Conservation (phyloP, 768 basidiomycete species). For the button mushroom (Agaricus bisporus) region DNA sequence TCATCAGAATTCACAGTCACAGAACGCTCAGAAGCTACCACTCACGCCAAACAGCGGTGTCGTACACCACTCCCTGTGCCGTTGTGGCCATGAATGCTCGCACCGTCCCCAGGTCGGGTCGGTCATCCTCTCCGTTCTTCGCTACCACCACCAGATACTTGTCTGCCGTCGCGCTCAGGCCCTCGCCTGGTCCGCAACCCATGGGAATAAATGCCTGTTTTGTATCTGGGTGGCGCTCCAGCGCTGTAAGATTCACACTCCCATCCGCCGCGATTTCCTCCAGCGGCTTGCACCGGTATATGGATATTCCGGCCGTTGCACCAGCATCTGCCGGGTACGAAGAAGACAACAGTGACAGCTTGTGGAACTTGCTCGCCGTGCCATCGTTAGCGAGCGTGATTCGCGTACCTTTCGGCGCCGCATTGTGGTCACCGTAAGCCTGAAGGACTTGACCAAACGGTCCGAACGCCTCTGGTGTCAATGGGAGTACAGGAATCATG, state of each 20-base stretch:
- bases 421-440: slow-evolving; percentile 64
- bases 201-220: slow-evolving; percentile 95
- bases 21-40: slow-evolving; percentile 15
- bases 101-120: slow-evolving; percentile 68
- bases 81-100: slow-evolving; percentile 79
- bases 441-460: slow-evolving; percentile 91
- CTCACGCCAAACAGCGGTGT: slow-evolving; percentile 87
- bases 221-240: slow-evolving; percentile 87
- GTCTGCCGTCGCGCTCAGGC: slow-evolving; percentile 40
- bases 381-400: slow-evolving; percentile 85
- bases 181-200: slow-evolving; percentile 54
- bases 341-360: slow-evolving; percentile 64
- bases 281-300: slow-evolving; percentile 71
- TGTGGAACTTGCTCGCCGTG: slow-evolving; percentile 90
- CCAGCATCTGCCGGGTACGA: slow-evolving; percentile 54
- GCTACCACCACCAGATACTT: slow-evolving; percentile 86
- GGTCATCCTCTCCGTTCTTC: slow-evolving; percentile 66
- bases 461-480: slow-evolving; percentile 83
- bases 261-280: slow-evolving; percentile 40
- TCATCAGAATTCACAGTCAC: slow-evolving; percentile 2
- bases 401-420: slow-evolving; percentile 62
- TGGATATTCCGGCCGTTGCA: slow-evolving; percentile 68
- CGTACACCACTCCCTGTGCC: slow-evolving; percentile 83
- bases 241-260: slow-evolving; percentile 53
- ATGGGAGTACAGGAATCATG: slow-evolving; percentile 50